Evolutionary conservation across 1,139 yeast species (phyloP).

Genomic region (Geotrichum restrictum): DNA sequence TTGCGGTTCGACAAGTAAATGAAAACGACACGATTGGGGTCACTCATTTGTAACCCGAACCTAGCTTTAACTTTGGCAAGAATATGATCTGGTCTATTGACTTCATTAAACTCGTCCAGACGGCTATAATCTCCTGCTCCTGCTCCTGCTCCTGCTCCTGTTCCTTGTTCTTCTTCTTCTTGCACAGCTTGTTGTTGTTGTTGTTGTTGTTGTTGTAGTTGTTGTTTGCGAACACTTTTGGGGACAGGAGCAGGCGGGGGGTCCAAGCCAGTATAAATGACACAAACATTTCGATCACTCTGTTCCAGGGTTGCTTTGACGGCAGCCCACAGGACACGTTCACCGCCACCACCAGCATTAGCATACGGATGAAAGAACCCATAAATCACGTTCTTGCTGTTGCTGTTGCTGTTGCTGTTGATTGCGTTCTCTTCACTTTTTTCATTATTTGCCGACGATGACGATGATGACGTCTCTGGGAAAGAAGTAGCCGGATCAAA

Average conservation of each 20-base stretch:
- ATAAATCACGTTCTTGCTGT: constrained; percentile 46
- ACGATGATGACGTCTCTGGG: neutral
- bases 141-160: neutral
- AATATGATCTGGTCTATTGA: constrained; percentile 50
- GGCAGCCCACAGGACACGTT: constrained; percentile 93
- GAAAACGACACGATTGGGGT: constrained; percentile 56
- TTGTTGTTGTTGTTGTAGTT: no score
- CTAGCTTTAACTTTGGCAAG: constrained; percentile 55
- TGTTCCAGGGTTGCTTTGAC: constrained; percentile 63
- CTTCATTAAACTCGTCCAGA: constrained; percentile 22
- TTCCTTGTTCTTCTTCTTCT: no score
- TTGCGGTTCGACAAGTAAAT: constrained; percentile 61
- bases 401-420: no score
- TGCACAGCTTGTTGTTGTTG: no score
- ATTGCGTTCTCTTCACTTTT: neutral
- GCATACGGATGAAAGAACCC: constrained; percentile 97
- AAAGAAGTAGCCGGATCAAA: constrained; percentile 11
- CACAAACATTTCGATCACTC: constrained; percentile 54
- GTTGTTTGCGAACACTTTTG: neutral
- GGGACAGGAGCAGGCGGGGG: constrained; percentile 17
- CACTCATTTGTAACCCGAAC: constrained; percentile 58
- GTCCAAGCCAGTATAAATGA: constrained; percentile 68
- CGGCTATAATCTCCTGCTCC: neutral
- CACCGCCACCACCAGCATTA: constrained; percentile 98
- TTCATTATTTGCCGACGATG: neutral